These are phyloP conservation scores for Suillus ampliporus DNA, from an alignment of 768 basidiomycete species.

Conservation along the genomic window DNA sequence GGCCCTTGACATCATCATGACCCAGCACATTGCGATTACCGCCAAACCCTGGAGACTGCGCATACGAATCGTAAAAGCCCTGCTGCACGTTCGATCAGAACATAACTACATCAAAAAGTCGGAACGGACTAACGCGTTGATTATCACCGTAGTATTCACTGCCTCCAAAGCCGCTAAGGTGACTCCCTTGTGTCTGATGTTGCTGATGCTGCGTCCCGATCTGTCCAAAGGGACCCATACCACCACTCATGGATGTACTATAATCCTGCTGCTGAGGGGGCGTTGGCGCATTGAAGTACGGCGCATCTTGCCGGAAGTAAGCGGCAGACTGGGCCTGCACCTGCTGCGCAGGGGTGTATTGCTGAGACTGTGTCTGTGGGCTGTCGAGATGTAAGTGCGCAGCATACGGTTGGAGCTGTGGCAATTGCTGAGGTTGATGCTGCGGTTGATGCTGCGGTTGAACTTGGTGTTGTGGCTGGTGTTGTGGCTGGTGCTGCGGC, in stretches of 20 bases:
- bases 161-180: slow-evolving; percentile 59
- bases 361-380: slow-evolving; percentile 44
- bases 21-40: slow-evolving; percentile 63
- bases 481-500: slow-evolving; percentile 11
- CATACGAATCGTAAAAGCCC: slow-evolving; percentile 82
- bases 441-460: slow-evolving; percentile 20
- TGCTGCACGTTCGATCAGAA: slow-evolving; percentile 36
- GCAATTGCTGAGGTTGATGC: slow-evolving; percentile 40
- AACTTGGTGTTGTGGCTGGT: slow-evolving; percentile 26
- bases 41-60: slow-evolving; percentile 66
- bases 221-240: slow-evolving; percentile 60
- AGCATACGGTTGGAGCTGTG: slow-evolving; percentile 53
- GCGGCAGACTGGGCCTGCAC: slow-evolving; percentile 30
- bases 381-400: slow-evolving; percentile 73
- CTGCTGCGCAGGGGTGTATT: slow-evolving; percentile 39
- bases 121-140: slow-evolving; percentile 57
- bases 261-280: slow-evolving; percentile 69
- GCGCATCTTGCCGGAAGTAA: slow-evolving; percentile 76
- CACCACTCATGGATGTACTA: slow-evolving; percentile 39
- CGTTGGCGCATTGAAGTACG: slow-evolving; percentile 81
- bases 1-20: slow-evolving; percentile 79
- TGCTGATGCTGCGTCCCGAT: slow-evolving; percentile 52
- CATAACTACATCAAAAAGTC: slow-evolving; percentile 3
- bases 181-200: slow-evolving; percentile 57
- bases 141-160: slow-evolving; percentile 75